Conservation (phyloP, 352 stramenopile species). For the Globisporangium perplexum region DNA sequence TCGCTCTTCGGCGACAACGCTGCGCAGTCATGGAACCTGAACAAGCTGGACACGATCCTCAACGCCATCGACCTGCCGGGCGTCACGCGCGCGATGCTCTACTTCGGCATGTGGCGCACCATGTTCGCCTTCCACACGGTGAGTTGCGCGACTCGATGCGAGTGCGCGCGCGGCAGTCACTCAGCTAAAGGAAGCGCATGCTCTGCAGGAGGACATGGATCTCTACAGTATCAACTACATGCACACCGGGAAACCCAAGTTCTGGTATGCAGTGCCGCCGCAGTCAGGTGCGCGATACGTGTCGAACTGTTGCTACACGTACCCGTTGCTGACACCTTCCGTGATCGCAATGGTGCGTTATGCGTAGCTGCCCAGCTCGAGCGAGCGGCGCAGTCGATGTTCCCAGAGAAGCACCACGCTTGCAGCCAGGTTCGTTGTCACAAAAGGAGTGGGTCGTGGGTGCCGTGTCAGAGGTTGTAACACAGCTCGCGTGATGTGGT, state of each 20-base stretch:
- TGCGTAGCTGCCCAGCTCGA: conserved; percentile 66
- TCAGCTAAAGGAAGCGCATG: not conserved
- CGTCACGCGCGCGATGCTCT: conserved; percentile 90
- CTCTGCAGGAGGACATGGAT: conserved; percentile 88
- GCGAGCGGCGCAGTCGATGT: conserved; percentile 76
- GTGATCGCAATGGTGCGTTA: no score
- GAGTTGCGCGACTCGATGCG: not conserved
- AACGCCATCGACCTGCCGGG: conserved; percentile 74
- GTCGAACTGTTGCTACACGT: not conserved
- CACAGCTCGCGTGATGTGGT: not conserved
- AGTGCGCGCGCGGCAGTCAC: not conserved
- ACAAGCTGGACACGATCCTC: conserved; percentile 85
- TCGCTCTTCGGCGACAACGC: conserved; percentile 79
- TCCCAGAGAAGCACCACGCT: conserved; percentile 78
- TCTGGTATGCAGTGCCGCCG: conserved; percentile 90
- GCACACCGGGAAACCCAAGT: conserved; percentile 90
- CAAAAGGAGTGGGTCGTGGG: no score
- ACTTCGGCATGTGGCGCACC: conserved; percentile 92
- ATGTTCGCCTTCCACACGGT: conserved; percentile 93
- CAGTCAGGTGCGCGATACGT: conserved; percentile 28
- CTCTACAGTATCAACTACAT: conserved; percentile 94
- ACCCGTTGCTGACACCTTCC: no score
- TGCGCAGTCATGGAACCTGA: conserved; percentile 83
- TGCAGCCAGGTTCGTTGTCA: conserved; percentile 53
- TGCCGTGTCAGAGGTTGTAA: not conserved